phyloP scores from a whole-genome alignment of 495 filamentous ascomycete species.

The Penicillium maclennaniae region DNA sequence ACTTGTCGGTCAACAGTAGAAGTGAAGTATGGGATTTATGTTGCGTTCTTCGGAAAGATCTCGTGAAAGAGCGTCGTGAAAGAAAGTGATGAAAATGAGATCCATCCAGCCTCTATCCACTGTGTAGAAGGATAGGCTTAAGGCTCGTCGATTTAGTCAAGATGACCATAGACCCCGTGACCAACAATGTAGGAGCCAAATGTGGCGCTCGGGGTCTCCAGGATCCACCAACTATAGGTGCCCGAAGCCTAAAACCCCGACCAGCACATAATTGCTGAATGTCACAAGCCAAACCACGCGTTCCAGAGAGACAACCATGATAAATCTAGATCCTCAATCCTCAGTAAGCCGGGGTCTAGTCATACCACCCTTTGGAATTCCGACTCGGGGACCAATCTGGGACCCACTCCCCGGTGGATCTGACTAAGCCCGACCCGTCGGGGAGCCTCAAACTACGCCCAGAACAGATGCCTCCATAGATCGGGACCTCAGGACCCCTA shows the following conservation, averaged over 20 bases:
- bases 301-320: not conserved
- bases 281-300: not conserved
- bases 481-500: slow-evolving; percentile 1
- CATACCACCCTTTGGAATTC: not conserved
- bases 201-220: not conserved
- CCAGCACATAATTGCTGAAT: not conserved
- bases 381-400: not conserved
- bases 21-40: too few species aligned
- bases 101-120: not conserved
- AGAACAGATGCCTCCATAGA: not conserved
- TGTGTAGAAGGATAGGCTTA: not conserved
- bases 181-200: not conserved
- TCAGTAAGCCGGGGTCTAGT: not conserved
- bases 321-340: not conserved
- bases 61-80: too few species aligned
- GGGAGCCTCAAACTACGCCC: not conserved
- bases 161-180: not conserved
- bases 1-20: too few species aligned
- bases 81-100: not conserved
- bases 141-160: not conserved
- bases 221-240: too few species aligned
- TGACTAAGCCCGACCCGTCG: slow-evolving; percentile 3
- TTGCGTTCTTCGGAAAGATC: too few species aligned
- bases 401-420: not conserved
- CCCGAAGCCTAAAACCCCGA: not conserved